Percentiles rank a stretch among this genome's conserved stretches.
These are phyloP conservation scores for Cladophialophora exuberans DNA, from an alignment of 2,329 filamentous ascomycete genomes.

Conservation along the genomic window DNA sequence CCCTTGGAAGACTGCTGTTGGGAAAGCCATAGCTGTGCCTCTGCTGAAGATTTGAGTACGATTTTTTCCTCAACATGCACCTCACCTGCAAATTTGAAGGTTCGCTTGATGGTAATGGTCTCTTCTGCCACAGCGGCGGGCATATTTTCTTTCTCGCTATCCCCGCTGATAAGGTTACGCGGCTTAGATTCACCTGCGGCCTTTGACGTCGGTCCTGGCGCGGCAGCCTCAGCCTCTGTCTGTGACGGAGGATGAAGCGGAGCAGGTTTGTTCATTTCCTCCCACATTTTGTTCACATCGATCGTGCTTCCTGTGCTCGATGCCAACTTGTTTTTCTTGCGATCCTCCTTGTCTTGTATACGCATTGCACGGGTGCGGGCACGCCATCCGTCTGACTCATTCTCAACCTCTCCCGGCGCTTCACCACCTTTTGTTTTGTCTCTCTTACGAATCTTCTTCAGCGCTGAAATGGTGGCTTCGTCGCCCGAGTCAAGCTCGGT, in stretches of 20 bases:
- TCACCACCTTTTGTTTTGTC: conserved; percentile 41
- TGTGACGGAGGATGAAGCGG: conserved; percentile 20
- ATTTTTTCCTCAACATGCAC: conserved; percentile 57
- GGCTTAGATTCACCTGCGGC: neutral
- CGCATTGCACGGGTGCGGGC: conserved; percentile 59
- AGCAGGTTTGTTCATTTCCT: conserved; percentile 50
- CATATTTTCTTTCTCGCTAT: conserved; percentile 34
- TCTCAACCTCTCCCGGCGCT: conserved; percentile 40
- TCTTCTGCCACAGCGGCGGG: conserved; percentile 40
- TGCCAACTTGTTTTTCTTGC: conserved; percentile 51
- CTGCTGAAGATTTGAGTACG: conserved; percentile 57
- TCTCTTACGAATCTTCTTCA: conserved; percentile 41
- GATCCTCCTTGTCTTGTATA: conserved; percentile 51
- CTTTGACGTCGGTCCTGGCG: conserved; percentile 16
- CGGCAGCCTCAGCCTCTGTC: conserved; percentile 19
- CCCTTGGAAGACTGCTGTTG: conserved; percentile 43
- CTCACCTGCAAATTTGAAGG: conserved; percentile 62
- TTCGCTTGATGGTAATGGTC: conserved; percentile 59
- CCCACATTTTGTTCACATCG: conserved; percentile 60
- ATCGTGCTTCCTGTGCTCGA: conserved; percentile 56
- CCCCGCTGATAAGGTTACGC: conserved; percentile 18
- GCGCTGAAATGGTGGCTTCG: conserved; percentile 58
- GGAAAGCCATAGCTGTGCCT: conserved; percentile 58
- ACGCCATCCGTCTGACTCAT: conserved; percentile 32
- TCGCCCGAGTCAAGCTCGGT: conserved; percentile 59